A percentile compares a stretch with the other conserved stretches of the same genome.
Conservation (phyloP, 768 basidiomycete species). For the Lactarius pseudohatsudake region DNA sequence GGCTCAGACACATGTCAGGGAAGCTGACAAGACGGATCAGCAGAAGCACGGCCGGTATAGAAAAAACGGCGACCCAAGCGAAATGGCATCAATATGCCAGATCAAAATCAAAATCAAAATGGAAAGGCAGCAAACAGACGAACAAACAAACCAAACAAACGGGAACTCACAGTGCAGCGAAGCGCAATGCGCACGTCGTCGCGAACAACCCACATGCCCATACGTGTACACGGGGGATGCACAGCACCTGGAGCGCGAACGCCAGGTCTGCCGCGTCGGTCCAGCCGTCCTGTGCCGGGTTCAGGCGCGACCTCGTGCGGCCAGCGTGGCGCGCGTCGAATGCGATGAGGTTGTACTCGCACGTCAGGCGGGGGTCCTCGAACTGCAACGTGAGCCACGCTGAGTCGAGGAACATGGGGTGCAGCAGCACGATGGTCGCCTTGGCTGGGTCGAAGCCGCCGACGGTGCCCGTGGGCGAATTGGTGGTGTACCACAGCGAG, state of each 20-base stretch:
- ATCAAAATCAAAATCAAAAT: not conserved
- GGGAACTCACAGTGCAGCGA: conserved; percentile 29
- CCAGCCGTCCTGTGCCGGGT: conserved; percentile 32
- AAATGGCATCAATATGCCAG: no score
- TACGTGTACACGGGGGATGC: conserved; percentile 33
- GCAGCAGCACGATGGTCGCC: conserved; percentile 33
- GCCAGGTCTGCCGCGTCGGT: conserved; percentile 36
- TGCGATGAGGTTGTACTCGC: conserved; percentile 33
- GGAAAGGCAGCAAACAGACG: not conserved
- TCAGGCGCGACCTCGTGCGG: conserved; percentile 24
- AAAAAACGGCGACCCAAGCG: no score
- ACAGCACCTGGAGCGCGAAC: conserved; percentile 29
- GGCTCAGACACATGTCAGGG: conserved; percentile 29
- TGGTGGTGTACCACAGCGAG: conserved; percentile 35
- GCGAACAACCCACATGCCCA: conserved; percentile 33
- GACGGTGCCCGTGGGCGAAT: conserved; percentile 31
- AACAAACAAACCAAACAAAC: not conserved
- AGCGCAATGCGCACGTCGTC: conserved; percentile 32
- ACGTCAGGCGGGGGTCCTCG: conserved; percentile 32
- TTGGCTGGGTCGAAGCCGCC: conserved; percentile 31
- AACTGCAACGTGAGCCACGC: conserved; percentile 33
- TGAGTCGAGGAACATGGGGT: conserved; percentile 33
- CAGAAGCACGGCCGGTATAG: not conserved
- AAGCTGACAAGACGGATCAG: conserved; percentile 23
- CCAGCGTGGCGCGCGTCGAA: conserved; percentile 33